phyloP scores from a whole-genome alignment of 106 monocot species.

The Allium cepa region DNA sequence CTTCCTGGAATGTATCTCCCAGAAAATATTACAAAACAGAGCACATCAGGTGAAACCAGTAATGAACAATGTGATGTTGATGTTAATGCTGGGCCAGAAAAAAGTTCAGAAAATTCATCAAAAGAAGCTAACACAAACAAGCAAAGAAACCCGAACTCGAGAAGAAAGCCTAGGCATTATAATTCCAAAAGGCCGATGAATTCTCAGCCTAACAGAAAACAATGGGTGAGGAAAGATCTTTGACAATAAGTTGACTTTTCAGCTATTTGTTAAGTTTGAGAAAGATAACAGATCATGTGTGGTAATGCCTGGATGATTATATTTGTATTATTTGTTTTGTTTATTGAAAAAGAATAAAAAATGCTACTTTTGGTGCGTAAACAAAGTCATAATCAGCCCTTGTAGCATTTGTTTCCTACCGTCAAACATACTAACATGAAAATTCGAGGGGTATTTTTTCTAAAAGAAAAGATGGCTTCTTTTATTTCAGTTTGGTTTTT shows the following conservation, averaged over 20 bases:
- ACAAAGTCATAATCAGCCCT: too few relatives aligned
- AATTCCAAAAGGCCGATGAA: slow-evolving; percentile 14
- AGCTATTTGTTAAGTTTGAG: too few relatives aligned
- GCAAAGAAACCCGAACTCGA: slow-evolving; percentile 12
- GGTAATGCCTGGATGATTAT: too few relatives aligned
- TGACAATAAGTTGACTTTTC: neutral
- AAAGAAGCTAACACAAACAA: slow-evolving; percentile 21
- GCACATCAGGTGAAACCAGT: slow-evolving; percentile 4
- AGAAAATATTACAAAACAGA: neutral
- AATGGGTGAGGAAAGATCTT: slow-evolving; percentile 38
- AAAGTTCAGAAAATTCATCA: neutral
- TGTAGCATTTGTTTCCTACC: too few relatives aligned
- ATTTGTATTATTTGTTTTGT: too few relatives aligned
- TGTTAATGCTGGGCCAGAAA: neutral
- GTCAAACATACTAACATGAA: too few relatives aligned
- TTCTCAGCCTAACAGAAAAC: slow-evolving; percentile 18
- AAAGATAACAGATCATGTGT: too few relatives aligned
- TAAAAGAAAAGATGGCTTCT: too few relatives aligned
- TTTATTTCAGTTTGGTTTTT: too few relatives aligned
- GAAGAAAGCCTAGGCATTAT: slow-evolving; percentile 21
- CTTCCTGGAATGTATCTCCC: slow-evolving; percentile 55
- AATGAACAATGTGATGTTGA: slow-evolving; percentile 2
- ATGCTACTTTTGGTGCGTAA: too few relatives aligned
- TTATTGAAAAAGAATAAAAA: too few relatives aligned
- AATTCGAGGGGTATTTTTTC: too few relatives aligned